Evolutionary conservation across 176 grass and related monocot genomes (phyloP).

Genomic region (Microstegium vimineum): DNA sequence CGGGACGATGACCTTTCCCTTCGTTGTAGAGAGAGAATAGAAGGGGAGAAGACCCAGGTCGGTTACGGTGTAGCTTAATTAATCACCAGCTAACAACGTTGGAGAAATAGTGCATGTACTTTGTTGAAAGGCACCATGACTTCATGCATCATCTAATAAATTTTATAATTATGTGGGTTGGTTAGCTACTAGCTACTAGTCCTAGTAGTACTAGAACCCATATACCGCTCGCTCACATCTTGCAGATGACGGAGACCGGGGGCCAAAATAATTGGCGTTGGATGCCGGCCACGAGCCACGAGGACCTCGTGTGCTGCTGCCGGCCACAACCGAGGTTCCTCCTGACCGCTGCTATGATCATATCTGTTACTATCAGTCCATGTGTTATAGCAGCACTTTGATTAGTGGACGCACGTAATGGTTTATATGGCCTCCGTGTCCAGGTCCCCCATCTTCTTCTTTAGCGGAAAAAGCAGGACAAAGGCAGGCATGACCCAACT

Average conservation of each 20-base stretch:
- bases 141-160: neutral
- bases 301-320: slow-evolving; percentile 33
- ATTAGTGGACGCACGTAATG: neutral
- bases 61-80: too few relatives aligned
- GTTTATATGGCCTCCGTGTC: neutral
- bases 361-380: neutral
- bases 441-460: slow-evolving; percentile 1
- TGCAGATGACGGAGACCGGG: neutral
- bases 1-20: too few relatives aligned
- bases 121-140: neutral
- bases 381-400: neutral
- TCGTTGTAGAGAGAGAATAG: too few relatives aligned
- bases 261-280: neutral
- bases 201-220: neutral
- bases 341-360: too few relatives aligned
- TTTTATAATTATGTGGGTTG: neutral
- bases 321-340: slow-evolving; percentile 22
- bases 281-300: slow-evolving; percentile 18
- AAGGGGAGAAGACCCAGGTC: too few relatives aligned
- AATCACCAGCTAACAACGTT: too few relatives aligned
- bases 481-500: slow-evolving; percentile 5
- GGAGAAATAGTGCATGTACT: too few relatives aligned
- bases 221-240: neutral
- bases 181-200: neutral
- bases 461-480: neutral